Percentiles rank a stretch among this genome's conserved stretches.
Evolutionary conservation across 2,329 filamentous ascomycete species (phyloP).

Genomic region (Alternaria ventricosa): DNA sequence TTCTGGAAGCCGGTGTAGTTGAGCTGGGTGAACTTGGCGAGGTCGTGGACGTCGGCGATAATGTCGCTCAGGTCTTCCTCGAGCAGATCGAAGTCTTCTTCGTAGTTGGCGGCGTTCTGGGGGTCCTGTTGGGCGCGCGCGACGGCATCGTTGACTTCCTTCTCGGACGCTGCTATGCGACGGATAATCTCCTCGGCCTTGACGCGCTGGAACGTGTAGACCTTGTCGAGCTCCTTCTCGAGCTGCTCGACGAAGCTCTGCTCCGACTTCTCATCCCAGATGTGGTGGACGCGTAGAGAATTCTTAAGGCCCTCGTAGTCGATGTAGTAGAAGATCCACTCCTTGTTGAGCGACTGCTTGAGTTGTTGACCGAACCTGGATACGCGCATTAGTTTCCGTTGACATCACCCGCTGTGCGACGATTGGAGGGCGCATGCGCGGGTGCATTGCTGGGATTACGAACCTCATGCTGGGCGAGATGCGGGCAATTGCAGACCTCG

Average conservation of each 20-base stretch:
- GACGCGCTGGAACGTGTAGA: constrained; percentile 95
- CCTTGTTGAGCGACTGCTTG: constrained; percentile 91
- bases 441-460: constrained; percentile 9
- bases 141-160: constrained; percentile 88
- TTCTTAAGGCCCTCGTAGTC: constrained; percentile 93
- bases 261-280: constrained; percentile 94
- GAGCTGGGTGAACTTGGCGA: constrained; percentile 96
- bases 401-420: constrained; percentile 26
- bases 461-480: constrained; percentile 31
- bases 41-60: constrained; percentile 96
- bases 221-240: constrained; percentile 93
- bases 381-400: constrained; percentile 34
- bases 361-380: constrained; percentile 92
- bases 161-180: constrained; percentile 84
- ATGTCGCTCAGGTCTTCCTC: constrained; percentile 97
- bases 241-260: constrained; percentile 84
- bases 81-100: constrained; percentile 92
- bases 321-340: constrained; percentile 99
- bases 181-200: constrained; percentile 96
- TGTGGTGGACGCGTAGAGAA: constrained; percentile 76
- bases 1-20: constrained; percentile 99
- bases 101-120: constrained; percentile 61
- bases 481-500: constrained; percentile 13
- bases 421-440: constrained; percentile 16
- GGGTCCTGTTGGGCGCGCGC: constrained; percentile 56